A percentile compares a stretch with the other conserved stretches of the same genome.
Conservation (phyloP, 768 basidiomycete species). For the Kwoniella europaea region DNA sequence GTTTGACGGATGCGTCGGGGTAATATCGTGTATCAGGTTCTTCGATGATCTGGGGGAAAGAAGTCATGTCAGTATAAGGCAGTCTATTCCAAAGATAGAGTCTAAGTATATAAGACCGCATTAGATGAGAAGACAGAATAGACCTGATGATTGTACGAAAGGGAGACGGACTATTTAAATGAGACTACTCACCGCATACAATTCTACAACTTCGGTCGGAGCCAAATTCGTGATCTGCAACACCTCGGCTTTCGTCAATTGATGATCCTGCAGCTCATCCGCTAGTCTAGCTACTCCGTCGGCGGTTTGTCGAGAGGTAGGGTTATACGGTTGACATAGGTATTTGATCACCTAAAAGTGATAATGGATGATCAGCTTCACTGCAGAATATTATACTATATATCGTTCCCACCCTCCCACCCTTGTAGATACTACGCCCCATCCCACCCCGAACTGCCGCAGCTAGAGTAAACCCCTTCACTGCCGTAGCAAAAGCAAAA, state of each 20-base stretch:
- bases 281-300: constrained; percentile 71
- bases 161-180: background rate
- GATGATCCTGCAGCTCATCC: constrained; percentile 69
- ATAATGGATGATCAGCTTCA: background rate
- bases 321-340: constrained; percentile 75
- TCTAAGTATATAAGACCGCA: background rate
- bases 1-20: constrained; percentile 71
- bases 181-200: constrained; percentile 74
- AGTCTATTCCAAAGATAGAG: too few relatives aligned
- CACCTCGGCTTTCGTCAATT: constrained; percentile 88
- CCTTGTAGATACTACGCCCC: too few relatives aligned
- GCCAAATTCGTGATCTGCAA: constrained; percentile 89
- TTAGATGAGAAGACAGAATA: background rate
- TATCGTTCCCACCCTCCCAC: background rate
- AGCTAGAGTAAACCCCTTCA: too few relatives aligned
- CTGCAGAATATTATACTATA: background rate
- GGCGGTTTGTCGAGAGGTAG: constrained; percentile 69
- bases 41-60: constrained; percentile 74
- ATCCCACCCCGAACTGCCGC: too few relatives aligned
- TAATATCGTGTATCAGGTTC: constrained; percentile 80
- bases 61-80: background rate
- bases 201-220: constrained; percentile 78
- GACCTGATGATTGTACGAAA: background rate
- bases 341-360: constrained; percentile 78
- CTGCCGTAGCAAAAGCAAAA: background rate